These are phyloP conservation scores for Globisporangium yorkense DNA, from an alignment of 352 stramenopile genomes.

Conservation along the genomic window DNA sequence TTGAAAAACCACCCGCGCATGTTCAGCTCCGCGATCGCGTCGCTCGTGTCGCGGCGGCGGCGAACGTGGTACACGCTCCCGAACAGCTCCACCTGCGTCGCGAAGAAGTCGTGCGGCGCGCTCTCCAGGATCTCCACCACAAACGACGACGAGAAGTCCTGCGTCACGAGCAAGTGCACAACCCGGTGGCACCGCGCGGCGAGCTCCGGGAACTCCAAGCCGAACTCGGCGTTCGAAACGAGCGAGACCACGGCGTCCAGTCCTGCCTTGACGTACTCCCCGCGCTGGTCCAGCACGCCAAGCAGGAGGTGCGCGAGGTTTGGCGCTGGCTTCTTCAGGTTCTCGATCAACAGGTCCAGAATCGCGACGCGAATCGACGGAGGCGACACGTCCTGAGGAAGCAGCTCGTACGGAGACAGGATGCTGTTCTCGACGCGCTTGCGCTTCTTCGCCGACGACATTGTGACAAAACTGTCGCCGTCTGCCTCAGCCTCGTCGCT, in stretches of 20 bases:
- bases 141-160: constrained; percentile 57
- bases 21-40: constrained; percentile 52
- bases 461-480: constrained; percentile 23
- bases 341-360: constrained; percentile 73
- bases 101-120: constrained; percentile 59
- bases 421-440: constrained; percentile 37
- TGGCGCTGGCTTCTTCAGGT: constrained; percentile 63
- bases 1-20: constrained; percentile 86
- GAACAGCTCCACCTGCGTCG: constrained; percentile 61
- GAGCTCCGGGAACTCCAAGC: constrained; percentile 52
- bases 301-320: constrained; percentile 75
- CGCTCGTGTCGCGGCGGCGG: constrained; percentile 27
- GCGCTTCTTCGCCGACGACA: constrained; percentile 35
- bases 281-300: constrained; percentile 38
- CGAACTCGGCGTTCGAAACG: constrained; percentile 68
- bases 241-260: constrained; percentile 68
- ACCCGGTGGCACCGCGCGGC: constrained; percentile 63
- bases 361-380: constrained; percentile 61
- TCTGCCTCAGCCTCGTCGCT: constrained; percentile 13
- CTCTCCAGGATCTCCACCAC: constrained; percentile 56
- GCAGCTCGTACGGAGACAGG: constrained; percentile 40
- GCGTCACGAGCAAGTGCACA: constrained; percentile 53
- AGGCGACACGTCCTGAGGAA: constrained; percentile 28
- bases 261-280: constrained; percentile 41
- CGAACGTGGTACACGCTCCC: constrained; percentile 33